Evolutionary conservation across 148 eudicot species (phyloP).

Genomic region (Heliamphora exappendiculata): DNA sequence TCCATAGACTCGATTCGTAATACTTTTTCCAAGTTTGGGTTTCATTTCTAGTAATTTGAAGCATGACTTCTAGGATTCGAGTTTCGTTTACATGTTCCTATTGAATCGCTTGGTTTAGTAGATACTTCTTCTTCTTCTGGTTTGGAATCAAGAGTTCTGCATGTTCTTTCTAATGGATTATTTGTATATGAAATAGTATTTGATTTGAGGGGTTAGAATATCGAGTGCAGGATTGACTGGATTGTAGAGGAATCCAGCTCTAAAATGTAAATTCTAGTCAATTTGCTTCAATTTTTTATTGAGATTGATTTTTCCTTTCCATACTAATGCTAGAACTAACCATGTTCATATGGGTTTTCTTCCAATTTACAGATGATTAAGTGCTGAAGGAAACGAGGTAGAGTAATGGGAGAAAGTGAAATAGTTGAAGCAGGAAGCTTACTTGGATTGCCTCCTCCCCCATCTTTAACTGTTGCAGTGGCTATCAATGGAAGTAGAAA

Average conservation of each 20-base stretch:
- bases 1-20: too few relatives aligned
- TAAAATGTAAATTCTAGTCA: not conserved
- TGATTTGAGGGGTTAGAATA: conserved; percentile 1
- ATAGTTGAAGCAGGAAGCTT: conserved; percentile 22
- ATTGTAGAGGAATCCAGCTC: not conserved
- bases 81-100: too few relatives aligned
- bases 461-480: conserved; percentile 34
- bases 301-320: not conserved
- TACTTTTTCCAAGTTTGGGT: too few relatives aligned
- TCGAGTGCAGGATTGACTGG: not conserved
- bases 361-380: conserved; percentile 13
- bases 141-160: not conserved
- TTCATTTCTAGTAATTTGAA: too few relatives aligned
- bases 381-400: conserved; percentile 4
- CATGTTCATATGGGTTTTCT: not conserved
- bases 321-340: not conserved
- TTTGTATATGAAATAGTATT: not conserved
- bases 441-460: conserved; percentile 14
- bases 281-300: not conserved
- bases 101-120: too few relatives aligned
- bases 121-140: not conserved
- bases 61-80: not conserved
- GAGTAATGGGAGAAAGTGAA: conserved; percentile 27
- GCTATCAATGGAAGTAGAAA: conserved; percentile 67
- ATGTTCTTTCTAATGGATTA: not conserved